Percentiles rank a stretch among this genome's conserved stretches.
Conservation (phyloP, 305 asterid species). For the Stenogyne calaminthoides region DNA sequence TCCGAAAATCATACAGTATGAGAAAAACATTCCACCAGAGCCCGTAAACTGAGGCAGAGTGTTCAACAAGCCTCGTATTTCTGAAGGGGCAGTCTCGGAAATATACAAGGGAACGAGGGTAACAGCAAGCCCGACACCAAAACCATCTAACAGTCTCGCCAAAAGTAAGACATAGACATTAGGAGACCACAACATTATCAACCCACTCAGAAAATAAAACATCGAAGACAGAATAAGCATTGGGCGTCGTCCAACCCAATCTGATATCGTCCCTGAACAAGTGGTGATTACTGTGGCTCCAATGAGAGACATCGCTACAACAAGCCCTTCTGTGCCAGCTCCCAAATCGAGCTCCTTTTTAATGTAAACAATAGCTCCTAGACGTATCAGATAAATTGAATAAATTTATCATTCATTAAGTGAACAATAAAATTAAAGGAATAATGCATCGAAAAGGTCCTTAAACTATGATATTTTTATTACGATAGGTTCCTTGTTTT, state of each 20-base stretch:
- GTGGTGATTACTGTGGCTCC: slow-evolving; percentile 85
- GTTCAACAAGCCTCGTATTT: slow-evolving; percentile 76
- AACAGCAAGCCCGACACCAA: slow-evolving; percentile 92
- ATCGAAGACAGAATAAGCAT: slow-evolving; percentile 80
- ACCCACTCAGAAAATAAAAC: slow-evolving; percentile 78
- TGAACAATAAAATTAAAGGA: not conserved
- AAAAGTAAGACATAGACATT: slow-evolving; percentile 74
- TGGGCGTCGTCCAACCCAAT: slow-evolving; percentile 79
- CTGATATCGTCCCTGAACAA: slow-evolving; percentile 81
- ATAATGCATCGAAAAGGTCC: too few species aligned
- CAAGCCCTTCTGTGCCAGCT: slow-evolving; percentile 77
- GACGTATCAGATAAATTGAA: not conserved
- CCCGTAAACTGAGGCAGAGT: slow-evolving; percentile 94
- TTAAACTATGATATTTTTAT: too few species aligned
- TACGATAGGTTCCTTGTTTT: too few species aligned
- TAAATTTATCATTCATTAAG: not conserved
- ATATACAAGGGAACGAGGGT: slow-evolving; percentile 82
- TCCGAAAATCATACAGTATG: slow-evolving; percentile 86
- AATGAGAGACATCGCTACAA: slow-evolving; percentile 90
- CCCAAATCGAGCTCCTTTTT: slow-evolving; percentile 67
- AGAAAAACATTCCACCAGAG: slow-evolving; percentile 82
- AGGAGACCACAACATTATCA: slow-evolving; percentile 95
- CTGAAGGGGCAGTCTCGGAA: slow-evolving; percentile 95
- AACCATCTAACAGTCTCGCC: slow-evolving; percentile 87
- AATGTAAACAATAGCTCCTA: slow-evolving; percentile 88